Percentiles rank a stretch among this genome's conserved stretches.
Evolutionary conservation across 2,329 filamentous ascomycete genomes (phyloP).

Genomic region (Fusarium phyllophilum): DNA sequence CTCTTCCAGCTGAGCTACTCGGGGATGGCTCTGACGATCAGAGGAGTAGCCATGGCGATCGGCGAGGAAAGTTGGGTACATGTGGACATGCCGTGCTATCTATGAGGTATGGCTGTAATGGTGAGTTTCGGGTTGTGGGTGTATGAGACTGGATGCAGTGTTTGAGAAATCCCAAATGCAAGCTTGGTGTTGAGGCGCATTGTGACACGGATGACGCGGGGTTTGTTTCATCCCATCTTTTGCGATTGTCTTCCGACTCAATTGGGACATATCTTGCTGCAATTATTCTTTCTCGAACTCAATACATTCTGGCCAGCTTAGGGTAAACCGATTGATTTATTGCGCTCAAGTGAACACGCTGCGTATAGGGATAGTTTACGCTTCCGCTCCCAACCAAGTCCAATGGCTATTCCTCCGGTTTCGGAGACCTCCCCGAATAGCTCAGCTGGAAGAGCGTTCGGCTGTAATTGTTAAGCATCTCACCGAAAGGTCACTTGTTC

Average conservation of each 20-base stretch:
- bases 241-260: background rate
- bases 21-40: background rate
- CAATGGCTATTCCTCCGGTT: slow-evolving; percentile 27
- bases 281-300: fast-evolving
- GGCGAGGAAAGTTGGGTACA: background rate
- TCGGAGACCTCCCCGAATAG: slow-evolving; percentile 30
- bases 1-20: slow-evolving; percentile 12
- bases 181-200: background rate
- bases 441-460: slow-evolving; percentile 46
- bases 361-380: background rate
- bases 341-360: fast-evolving
- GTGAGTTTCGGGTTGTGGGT: no score
- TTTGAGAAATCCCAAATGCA: background rate
- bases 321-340: no score
- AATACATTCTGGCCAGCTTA: no score
- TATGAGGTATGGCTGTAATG: background rate
- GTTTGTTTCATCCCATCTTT: background rate
- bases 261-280: background rate
- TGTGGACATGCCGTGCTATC: no score
- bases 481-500: slow-evolving; percentile 45
- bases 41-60: slow-evolving; percentile 1
- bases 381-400: background rate
- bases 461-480: slow-evolving; percentile 35
- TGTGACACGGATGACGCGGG: background rate
- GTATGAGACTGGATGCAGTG: no score